Evolutionary conservation across 1,284 basidiomycete genomes (phyloP).

Genomic region (Malassezia dermatis): DNA sequence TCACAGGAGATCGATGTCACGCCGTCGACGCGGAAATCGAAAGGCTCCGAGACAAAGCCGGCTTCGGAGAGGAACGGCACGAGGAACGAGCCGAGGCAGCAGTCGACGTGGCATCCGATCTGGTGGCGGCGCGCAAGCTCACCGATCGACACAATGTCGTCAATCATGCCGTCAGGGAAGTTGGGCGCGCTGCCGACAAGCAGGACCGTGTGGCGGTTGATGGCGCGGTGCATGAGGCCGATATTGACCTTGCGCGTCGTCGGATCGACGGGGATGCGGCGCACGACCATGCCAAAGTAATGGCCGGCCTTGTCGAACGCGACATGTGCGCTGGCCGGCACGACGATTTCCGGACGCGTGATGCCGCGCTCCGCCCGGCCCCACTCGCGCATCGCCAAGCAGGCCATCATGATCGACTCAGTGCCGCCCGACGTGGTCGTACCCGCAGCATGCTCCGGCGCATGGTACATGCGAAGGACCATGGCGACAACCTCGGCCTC

Average conservation of each 20-base stretch:
- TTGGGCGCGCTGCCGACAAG: conserved; percentile 82
- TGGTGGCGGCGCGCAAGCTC: conserved; percentile 65
- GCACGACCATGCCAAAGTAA: conserved; percentile 86
- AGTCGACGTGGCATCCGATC: conserved; percentile 70
- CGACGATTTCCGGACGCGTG: conserved; percentile 81
- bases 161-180: conserved; percentile 51
- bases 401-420: conserved; percentile 86
- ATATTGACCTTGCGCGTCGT: conserved; percentile 70
- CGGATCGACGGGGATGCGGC: conserved; percentile 73
- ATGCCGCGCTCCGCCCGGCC: conserved; percentile 73
- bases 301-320: conserved; percentile 87
- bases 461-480: conserved; percentile 69
- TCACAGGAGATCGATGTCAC: conserved; percentile 45
- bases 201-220: conserved; percentile 51
- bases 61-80: conserved; percentile 43
- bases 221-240: conserved; percentile 60
- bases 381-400: conserved; percentile 91
- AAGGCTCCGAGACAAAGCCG: conserved; percentile 37
- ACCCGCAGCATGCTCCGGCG: conserved; percentile 64
- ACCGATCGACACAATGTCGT: conserved; percentile 73
- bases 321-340: conserved; percentile 77
- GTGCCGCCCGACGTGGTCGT: conserved; percentile 91
- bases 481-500: conserved; percentile 93
- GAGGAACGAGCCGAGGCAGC: conserved; percentile 49
- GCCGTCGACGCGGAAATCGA: conserved; percentile 45